A percentile compares a stretch with the other conserved stretches of the same genome.
phyloP scores from a whole-genome alignment of 73 alveolate genomes.

The Symbiodinium natans region DNA sequence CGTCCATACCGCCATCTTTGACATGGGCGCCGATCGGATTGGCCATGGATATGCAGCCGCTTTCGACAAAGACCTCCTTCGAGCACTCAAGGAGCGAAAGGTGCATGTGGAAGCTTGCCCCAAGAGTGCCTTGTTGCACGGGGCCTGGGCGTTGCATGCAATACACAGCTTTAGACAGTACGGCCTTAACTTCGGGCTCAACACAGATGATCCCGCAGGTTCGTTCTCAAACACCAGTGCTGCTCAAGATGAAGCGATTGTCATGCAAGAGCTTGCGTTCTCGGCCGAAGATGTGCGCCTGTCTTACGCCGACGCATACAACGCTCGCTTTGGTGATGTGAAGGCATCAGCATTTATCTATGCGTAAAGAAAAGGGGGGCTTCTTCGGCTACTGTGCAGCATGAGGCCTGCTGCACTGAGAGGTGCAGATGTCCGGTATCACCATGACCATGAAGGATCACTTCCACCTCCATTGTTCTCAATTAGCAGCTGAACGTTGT shows the following conservation, averaged over 20 bases:
- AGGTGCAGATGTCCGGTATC: too few species aligned
- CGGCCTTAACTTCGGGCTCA: conserved; percentile 34
- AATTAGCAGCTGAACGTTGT: too few species aligned
- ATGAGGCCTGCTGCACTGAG: too few species aligned
- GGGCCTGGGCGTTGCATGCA: conserved; percentile 58
- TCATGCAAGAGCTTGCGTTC: neutral
- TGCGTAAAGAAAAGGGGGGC: neutral
- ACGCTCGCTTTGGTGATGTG: conserved; percentile 64
- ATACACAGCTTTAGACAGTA: conserved; percentile 34
- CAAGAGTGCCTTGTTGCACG: conserved; percentile 61
- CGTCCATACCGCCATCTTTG: conserved; percentile 42
- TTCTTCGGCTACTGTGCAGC: too few species aligned
- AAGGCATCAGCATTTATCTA: neutral
- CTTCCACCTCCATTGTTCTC: too few species aligned
- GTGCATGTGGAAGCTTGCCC: conserved; percentile 82
- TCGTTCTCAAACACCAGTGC: conserved; percentile 56
- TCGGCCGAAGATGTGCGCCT: neutral
- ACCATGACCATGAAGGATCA: too few species aligned
- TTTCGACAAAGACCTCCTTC: neutral
- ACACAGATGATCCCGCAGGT: conserved; percentile 73
- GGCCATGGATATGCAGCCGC: conserved; percentile 90
- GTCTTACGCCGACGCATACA: conserved; percentile 42
- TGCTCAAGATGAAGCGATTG: conserved; percentile 48
- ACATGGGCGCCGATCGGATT: conserved; percentile 59
- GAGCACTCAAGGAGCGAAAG: neutral